Evolutionary conservation across 306 rosid species (phyloP), one percentile per base, ranked within the genome.

Genomic region (Lupinus albus): DNA sequence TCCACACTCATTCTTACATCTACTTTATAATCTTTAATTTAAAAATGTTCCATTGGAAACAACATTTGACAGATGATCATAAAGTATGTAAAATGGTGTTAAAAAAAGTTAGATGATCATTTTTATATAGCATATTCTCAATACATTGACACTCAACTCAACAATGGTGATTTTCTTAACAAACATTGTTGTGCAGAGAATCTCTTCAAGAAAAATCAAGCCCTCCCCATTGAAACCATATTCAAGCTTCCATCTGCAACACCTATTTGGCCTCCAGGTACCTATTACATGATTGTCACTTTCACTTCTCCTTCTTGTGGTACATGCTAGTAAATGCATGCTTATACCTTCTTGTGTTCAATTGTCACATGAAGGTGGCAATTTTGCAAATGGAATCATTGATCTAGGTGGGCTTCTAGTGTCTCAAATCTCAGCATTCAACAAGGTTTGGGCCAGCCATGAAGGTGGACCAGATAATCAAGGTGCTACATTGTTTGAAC

Each of bases 341-440:
- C 7, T 70, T 3, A 30, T 20, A 41, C 39, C 52, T 65, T 13
- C n/a, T 46, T 2, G 3, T 62, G 30, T 5, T 73, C 64, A 50
- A 28, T 45, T 51, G 25, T 16, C n/a, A 10, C 38, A 39, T 74
- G 6, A 21, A 75, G 95, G 82, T 20, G 71, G 49, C n/a, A 85
- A 80, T 45, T 92, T 92, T 68, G 85, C 85, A 11, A 79, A 75
- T 7, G 91, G 89, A 64, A 5, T 28, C 10, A 81, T 89, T 39
- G 83, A 87, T 82, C 83, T 89, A 2, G 97, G 97, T 13, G 95
- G 87, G 8, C 51, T 89, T 8, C 76, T 79, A 68, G 85, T 89
- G 53, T 65, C 74, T 14, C 86, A 84, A 58, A 52, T 79, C 35
- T 77, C 95, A 60, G 67, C 89, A 2, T 87, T 92, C 64, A 72